These are phyloP conservation scores for Sequoia sempervirens DNA, from an alignment of 75 land plant species.

Conservation along the genomic window DNA sequence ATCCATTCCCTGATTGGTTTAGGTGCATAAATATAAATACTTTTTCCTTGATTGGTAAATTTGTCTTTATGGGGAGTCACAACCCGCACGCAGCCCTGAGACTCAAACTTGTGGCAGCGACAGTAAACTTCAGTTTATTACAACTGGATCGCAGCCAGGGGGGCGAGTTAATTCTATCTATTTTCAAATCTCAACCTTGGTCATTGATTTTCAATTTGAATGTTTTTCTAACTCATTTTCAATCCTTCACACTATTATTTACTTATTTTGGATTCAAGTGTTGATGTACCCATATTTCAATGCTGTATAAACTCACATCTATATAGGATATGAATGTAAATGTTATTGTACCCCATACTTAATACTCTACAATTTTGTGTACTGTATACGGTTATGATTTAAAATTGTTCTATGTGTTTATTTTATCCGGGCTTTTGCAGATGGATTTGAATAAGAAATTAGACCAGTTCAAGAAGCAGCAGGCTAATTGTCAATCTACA, in stretches of 20 bases:
- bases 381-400: neutral
- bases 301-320: too few relatives aligned
- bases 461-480: constrained; percentile 75
- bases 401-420: neutral
- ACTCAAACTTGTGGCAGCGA: neutral
- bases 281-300: neutral
- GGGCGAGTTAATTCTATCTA: neutral
- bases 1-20: neutral
- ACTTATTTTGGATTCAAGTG: neutral
- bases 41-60: neutral
- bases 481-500: constrained; percentile 66
- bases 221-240: neutral
- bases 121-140: neutral
- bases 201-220: neutral
- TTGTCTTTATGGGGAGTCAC: neutral
- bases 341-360: neutral
- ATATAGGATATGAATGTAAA: neutral
- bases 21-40: neutral
- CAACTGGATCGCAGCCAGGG: neutral
- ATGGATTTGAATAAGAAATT: constrained; percentile 67
- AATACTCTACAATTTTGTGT: neutral
- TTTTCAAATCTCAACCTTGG: neutral
- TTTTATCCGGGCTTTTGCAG: neutral
- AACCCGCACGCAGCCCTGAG: neutral
- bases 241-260: neutral